A percentile compares a stretch with the other conserved stretches of the same genome.
Conservation (phyloP, 805 yeast genomes). For the Wickerhamiella musiphila region DNA sequence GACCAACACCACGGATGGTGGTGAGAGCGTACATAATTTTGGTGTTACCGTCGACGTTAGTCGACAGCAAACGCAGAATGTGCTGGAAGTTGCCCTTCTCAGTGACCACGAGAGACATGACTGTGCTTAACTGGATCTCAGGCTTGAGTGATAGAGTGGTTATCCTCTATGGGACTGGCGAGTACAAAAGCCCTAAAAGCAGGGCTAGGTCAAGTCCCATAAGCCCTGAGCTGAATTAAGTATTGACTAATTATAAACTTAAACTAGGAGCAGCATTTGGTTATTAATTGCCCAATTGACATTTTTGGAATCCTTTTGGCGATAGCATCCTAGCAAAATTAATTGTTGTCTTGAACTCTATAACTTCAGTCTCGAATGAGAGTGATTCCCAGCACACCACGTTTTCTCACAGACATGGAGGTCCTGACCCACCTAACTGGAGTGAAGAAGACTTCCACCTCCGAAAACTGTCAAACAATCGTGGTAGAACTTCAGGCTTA, state of each 20-base stretch:
- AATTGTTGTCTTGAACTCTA: no score
- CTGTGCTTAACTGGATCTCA: constrained; percentile 2
- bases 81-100: constrained; percentile 99
- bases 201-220: no score
- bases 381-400: no score
- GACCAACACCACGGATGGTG: constrained; percentile 99
- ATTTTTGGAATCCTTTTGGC: no score
- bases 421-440: constrained; percentile 37
- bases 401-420: constrained; percentile 48
- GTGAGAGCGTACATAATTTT: constrained; percentile 99
- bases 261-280: no score
- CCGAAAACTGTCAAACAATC: constrained; percentile 20
- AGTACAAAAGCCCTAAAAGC: no score
- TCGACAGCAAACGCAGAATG: constrained; percentile 99
- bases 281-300: no score
- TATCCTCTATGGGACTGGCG: constrained; percentile 66
- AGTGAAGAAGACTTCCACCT: constrained; percentile 23
- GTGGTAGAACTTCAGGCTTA: constrained; percentile 23
- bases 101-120: constrained; percentile 94
- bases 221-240: no score
- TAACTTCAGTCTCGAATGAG: no score
- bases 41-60: constrained; percentile 99
- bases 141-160: constrained; percentile 15
- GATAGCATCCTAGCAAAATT: no score
- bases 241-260: no score